Conservation (phyloP, 257 asterid species). For the Paulownia fortunei region DNA sequence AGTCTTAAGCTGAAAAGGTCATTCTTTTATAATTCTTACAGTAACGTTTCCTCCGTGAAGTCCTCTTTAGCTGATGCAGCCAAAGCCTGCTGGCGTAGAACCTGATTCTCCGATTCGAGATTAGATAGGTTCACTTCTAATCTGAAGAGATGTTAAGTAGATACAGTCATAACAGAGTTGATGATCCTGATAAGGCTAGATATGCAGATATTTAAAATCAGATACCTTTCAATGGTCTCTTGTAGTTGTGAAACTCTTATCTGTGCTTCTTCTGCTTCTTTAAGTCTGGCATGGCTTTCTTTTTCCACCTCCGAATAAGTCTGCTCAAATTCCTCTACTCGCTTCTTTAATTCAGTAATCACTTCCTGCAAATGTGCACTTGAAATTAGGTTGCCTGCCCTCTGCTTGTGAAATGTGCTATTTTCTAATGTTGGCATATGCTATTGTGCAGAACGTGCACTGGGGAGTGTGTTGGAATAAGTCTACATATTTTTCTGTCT, state of each 20-base stretch:
- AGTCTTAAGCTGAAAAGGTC: constrained; percentile 20
- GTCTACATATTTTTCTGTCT: neutral
- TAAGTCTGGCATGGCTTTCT: constrained; percentile 62
- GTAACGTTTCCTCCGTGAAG: constrained; percentile 70
- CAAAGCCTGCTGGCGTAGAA: constrained; percentile 92
- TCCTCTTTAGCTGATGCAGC: constrained; percentile 77
- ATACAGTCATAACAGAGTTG: constrained; percentile 32
- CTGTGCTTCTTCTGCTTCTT: constrained; percentile 81
- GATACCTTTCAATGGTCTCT: constrained; percentile 83
- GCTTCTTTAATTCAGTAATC: constrained; percentile 64
- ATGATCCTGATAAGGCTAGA: constrained; percentile 22
- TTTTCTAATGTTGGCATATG: constrained; percentile 7
- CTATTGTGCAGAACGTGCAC: constrained; percentile 8
- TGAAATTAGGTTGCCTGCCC: constrained; percentile 18
- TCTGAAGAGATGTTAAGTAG: constrained; percentile 52
- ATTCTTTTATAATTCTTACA: constrained; percentile 55
- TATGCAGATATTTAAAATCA: constrained; percentile 18
- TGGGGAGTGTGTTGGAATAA: neutral
- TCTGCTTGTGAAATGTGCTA: constrained; percentile 18
- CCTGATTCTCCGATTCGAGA: constrained; percentile 93
- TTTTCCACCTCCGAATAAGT: constrained; percentile 60
- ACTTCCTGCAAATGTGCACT: constrained; percentile 59
- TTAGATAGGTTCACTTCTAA: constrained; percentile 74
- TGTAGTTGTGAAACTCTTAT: constrained; percentile 67
- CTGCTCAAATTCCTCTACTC: constrained; percentile 67